phyloP scores from a whole-genome alignment of 331 rosid genomes.

The Cydonia oblonga region DNA sequence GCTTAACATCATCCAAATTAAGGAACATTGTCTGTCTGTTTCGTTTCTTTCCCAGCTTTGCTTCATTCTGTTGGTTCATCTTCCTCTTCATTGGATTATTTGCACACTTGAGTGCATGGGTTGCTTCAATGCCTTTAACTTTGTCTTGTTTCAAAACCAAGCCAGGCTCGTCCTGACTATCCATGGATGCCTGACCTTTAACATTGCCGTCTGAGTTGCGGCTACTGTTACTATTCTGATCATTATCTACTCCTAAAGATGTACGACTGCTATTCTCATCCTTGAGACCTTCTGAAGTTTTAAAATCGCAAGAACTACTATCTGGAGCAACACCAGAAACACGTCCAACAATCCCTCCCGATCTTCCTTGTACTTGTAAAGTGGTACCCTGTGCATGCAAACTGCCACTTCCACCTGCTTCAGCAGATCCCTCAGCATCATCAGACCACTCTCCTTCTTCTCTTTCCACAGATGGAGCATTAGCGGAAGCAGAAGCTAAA shows the following conservation, averaged over 20 bases:
- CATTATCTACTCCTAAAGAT: slow-evolving; percentile 38
- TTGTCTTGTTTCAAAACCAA: slow-evolving; percentile 59
- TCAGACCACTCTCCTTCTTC: slow-evolving; percentile 99
- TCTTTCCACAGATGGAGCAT: slow-evolving; percentile 48
- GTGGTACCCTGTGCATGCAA: slow-evolving; percentile 30
- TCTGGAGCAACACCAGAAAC: slow-evolving; percentile 27
- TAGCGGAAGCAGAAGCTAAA: slow-evolving; percentile 20
- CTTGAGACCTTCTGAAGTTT: slow-evolving; percentile 27
- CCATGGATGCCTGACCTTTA: slow-evolving; percentile 46
- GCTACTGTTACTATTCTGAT: slow-evolving; percentile 34
- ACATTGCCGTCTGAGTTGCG: slow-evolving; percentile 45
- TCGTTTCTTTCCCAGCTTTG: slow-evolving; percentile 94
- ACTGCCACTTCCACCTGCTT: slow-evolving; percentile 35
- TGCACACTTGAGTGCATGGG: slow-evolving; percentile 67
- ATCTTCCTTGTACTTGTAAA: slow-evolving; percentile 26
- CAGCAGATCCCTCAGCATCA: slow-evolving; percentile 69
- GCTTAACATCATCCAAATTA: slow-evolving; percentile 90
- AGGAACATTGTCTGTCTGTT: slow-evolving; percentile 91
- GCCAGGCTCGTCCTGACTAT: slow-evolving; percentile 53
- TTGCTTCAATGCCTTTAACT: slow-evolving; percentile 76
- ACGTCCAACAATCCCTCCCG: slow-evolving; percentile 26
- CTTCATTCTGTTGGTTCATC: slow-evolving; percentile 75
- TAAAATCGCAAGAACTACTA: slow-evolving; percentile 30
- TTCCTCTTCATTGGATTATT: slow-evolving; percentile 77
- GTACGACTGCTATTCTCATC: slow-evolving; percentile 37